These are phyloP conservation scores for Claviceps quebecensis DNA, from an alignment of 2,329 filamentous ascomycete genomes.

Conservation along the genomic window DNA sequence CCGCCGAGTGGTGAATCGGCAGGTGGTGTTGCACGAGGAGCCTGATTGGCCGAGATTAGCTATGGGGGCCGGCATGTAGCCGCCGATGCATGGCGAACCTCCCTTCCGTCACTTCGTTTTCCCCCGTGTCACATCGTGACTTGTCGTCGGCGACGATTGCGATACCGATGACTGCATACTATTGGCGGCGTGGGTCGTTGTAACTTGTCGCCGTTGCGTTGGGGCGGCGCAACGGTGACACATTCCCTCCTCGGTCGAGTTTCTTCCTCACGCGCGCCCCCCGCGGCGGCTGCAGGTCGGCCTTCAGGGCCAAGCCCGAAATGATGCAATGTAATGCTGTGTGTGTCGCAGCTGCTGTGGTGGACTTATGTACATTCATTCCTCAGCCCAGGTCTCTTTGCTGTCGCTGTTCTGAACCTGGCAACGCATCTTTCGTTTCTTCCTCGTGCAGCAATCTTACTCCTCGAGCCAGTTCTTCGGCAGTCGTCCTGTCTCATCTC, in stretches of 20 bases:
- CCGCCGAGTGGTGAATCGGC: too few species aligned
- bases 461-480: slow-evolving; percentile 3
- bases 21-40: slow-evolving; percentile 5
- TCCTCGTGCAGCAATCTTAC: neutral
- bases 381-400: neutral
- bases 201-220: too few species aligned
- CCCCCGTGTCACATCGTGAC: slow-evolving; percentile 1
- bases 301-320: neutral
- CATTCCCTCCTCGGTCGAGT: too few species aligned
- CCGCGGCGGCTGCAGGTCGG: neutral
- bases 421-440: neutral
- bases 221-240: too few species aligned
- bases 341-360: neutral
- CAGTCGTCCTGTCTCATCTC: slow-evolving; percentile 4
- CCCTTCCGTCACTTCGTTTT: slow-evolving; percentile 14
- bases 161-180: neutral
- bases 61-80: slow-evolving; percentile 18
- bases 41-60: slow-evolving; percentile 19
- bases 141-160: neutral
- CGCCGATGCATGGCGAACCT: slow-evolving; percentile 29
- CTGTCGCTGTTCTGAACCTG: neutral
- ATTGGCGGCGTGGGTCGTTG: neutral
- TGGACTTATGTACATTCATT: neutral
- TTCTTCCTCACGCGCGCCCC: too few species aligned
- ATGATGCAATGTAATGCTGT: slow-evolving; percentile 1